These are phyloP conservation scores for Galerina sulciceps DNA, from an alignment of 768 basidiomycete genomes.

Conservation along the genomic window DNA sequence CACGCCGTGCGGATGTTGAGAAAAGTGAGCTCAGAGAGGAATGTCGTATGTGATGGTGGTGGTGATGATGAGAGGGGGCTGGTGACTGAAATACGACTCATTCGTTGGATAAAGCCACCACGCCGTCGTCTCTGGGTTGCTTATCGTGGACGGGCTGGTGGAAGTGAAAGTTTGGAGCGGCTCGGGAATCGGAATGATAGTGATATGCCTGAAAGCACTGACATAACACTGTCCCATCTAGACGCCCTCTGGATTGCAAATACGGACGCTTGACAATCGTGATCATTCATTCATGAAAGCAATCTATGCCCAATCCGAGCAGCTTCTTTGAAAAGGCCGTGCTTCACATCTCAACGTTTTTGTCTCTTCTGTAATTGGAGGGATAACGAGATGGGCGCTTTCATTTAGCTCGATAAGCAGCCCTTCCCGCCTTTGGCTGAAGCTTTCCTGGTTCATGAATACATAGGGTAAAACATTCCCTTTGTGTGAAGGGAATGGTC, in stretches of 20 bases:
- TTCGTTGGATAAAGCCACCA: neutral
- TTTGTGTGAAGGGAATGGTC: neutral
- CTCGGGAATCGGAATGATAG: constrained; percentile 2
- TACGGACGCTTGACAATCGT: neutral
- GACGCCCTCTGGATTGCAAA: neutral
- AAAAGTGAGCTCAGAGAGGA: constrained; percentile 7
- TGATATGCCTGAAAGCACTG: neutral
- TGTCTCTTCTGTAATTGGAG: neutral
- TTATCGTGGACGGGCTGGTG: neutral
- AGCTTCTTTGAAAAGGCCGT: neutral
- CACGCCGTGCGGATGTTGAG: constrained; percentile 10
- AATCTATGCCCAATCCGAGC: neutral
- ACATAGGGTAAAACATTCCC: neutral
- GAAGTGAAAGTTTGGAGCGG: neutral
- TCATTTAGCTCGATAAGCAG: constrained; percentile 2
- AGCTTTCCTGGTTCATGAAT: neutral
- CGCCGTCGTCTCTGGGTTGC: neutral
- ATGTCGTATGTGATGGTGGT: neutral
- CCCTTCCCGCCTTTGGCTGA: neutral
- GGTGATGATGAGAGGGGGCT: neutral
- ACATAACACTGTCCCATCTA: neutral
- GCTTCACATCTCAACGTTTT: neutral
- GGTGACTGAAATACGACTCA: neutral
- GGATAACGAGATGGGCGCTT: constrained; percentile 2
- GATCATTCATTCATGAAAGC: neutral